Percentiles rank a stretch among this genome's conserved stretches.
These are phyloP conservation scores for Tagetes patula DNA, from an alignment of 129 eudicot species.

Conservation along the genomic window DNA sequence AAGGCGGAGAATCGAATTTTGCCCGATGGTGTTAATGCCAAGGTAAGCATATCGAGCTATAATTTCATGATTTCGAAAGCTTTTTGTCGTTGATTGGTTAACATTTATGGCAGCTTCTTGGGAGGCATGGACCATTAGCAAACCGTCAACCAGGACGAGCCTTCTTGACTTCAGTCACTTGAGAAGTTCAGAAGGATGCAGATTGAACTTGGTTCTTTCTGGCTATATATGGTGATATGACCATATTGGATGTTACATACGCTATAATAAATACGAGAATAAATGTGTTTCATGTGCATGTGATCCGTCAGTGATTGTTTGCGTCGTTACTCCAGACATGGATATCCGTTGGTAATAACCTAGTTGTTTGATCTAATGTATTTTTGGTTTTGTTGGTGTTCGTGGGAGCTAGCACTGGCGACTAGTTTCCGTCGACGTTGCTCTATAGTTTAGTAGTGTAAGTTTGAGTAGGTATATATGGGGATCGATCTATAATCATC, in stretches of 20 bases:
- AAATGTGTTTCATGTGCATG: too few species aligned
- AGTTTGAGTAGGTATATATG: background rate
- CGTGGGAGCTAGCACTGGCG: too few species aligned
- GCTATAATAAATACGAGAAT: background rate
- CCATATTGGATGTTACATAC: background rate
- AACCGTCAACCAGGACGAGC: conserved; percentile 55
- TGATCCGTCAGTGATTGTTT: too few species aligned
- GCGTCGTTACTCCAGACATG: too few species aligned
- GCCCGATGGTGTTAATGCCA: conserved; percentile 59
- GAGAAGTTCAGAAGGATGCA: conserved; percentile 8
- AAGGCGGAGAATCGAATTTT: conserved; percentile 44
- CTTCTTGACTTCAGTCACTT: conserved; percentile 33
- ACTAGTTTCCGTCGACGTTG: background rate
- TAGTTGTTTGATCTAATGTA: too few species aligned
- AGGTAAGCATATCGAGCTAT: conserved; percentile 26
- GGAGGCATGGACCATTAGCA: conserved; percentile 53
- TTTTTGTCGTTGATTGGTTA: background rate
- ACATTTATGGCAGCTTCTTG: conserved; percentile 43
- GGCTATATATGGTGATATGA: background rate
- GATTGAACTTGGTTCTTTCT: background rate
- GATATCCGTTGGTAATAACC: too few species aligned
- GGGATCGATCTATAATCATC: background rate
- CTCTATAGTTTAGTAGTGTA: background rate
- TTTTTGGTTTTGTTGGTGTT: too few species aligned
- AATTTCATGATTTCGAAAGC: background rate